phyloP scores from a whole-genome alignment of 2,329 filamentous ascomycete species.

The Dichotomopilus funicola region DNA sequence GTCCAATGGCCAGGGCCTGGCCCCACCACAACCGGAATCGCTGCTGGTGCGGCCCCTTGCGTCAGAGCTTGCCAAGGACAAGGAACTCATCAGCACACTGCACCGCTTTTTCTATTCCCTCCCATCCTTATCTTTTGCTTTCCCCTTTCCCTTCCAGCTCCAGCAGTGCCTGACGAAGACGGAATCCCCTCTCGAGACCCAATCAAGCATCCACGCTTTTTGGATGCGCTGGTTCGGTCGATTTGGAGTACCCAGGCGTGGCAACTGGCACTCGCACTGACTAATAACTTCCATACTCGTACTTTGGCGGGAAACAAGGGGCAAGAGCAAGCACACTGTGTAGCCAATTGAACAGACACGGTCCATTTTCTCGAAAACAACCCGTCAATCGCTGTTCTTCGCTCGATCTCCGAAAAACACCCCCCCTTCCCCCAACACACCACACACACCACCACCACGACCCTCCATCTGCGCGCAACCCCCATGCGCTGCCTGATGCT shows the following conservation, averaged over 20 bases:
- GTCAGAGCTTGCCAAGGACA: constrained; percentile 8
- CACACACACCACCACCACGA: constrained; percentile 2
- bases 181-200: not conserved
- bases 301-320: not conserved
- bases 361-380: not conserved
- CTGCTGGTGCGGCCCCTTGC: constrained; percentile 3
- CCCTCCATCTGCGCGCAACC: constrained; percentile 4
- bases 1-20: not conserved
- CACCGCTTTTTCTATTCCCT: not conserved
- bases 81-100: not conserved
- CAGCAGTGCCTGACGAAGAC: not conserved
- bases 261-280: not conserved
- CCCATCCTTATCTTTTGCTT: not conserved
- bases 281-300: not conserved
- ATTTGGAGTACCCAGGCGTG: not conserved
- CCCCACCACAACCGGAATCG: constrained; percentile 8
- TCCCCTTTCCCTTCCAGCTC: not conserved
- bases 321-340: not conserved
- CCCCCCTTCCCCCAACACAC: not conserved
- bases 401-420: not conserved
- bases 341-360: constrained; percentile 2
- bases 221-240: not conserved
- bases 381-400: not conserved
- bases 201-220: constrained; percentile 4
- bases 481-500: constrained; percentile 42